phyloP scores from a whole-genome alignment of 2,329 filamentous ascomycete genomes.

The Blastomyces parvus region DNA sequence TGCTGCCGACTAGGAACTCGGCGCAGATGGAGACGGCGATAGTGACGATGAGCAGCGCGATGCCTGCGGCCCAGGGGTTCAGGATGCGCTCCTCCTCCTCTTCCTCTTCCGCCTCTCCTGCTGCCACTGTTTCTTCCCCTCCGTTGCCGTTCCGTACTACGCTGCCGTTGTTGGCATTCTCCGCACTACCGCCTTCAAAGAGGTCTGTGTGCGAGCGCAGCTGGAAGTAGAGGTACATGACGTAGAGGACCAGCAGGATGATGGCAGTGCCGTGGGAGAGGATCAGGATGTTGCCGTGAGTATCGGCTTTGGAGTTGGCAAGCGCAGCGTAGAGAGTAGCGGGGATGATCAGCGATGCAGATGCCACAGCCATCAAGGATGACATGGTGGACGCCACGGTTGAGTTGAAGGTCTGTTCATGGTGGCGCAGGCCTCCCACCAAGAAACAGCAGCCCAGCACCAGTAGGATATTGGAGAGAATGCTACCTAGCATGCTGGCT shows the following conservation, averaged over 20 bases:
- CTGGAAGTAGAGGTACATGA: constrained; percentile 70
- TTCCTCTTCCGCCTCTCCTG: constrained; percentile 30
- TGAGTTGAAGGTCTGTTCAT: constrained; percentile 53
- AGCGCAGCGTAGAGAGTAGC: constrained; percentile 64
- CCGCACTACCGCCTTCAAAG: constrained; percentile 46
- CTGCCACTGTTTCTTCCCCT: constrained; percentile 13
- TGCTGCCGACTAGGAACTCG: constrained; percentile 67
- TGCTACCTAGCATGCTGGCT: constrained; percentile 91
- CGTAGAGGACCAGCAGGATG: constrained; percentile 64
- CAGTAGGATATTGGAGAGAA: constrained; percentile 86
- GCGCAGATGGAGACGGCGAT: constrained; percentile 63
- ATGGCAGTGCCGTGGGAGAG: constrained; percentile 68
- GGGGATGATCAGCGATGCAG: constrained; percentile 69
- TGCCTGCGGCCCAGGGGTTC: constrained; percentile 53
- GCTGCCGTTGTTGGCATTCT: constrained; percentile 20
- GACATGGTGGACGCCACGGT: constrained; percentile 46
- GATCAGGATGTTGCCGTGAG: constrained; percentile 49
- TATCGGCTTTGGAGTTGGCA: constrained; percentile 31
- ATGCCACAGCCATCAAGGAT: constrained; percentile 65
- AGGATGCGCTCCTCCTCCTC: constrained; percentile 45
- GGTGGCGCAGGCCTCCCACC: constrained; percentile 59
- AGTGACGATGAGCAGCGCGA: constrained; percentile 61
- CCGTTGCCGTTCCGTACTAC: background rate
- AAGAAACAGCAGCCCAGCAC: constrained; percentile 76
- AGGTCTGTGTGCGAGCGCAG: constrained; percentile 63